phyloP scores from a whole-genome alignment of 2,329 filamentous ascomycete genomes.

The Cladosporium oxysporum region DNA sequence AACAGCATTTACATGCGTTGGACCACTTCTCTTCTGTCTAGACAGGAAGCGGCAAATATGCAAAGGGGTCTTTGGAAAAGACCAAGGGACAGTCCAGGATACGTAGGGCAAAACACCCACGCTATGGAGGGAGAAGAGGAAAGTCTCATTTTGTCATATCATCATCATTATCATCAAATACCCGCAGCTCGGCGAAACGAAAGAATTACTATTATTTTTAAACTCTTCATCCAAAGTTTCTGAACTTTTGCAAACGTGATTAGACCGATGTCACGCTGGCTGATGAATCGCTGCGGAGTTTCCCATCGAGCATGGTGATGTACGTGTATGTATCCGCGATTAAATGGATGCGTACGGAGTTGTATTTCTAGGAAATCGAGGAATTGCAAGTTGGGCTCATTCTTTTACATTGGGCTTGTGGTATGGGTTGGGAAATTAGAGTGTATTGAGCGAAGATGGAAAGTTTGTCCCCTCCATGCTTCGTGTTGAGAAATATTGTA shows the following conservation, averaged over 20 bases:
- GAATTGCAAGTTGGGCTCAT: not conserved
- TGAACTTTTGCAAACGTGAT: not conserved
- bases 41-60: not conserved
- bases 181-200: not conserved
- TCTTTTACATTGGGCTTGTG: not conserved
- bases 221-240: not conserved
- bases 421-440: not conserved
- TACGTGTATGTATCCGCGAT: not conserved
- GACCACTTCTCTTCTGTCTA: not conserved
- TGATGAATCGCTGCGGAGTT: not conserved
- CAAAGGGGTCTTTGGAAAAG: not conserved
- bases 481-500: not conserved
- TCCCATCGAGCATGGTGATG: not conserved
- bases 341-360: not conserved
- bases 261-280: not conserved
- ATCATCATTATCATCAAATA: constrained; percentile 2
- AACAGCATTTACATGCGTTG: constrained; percentile 4
- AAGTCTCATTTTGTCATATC: not conserved
- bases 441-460: not conserved
- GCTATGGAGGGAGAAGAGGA: not conserved
- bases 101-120: not conserved
- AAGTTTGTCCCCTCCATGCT: not conserved
- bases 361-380: not conserved
- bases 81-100: not conserved
- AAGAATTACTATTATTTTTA: not conserved